phyloP scores from a whole-genome alignment of 495 filamentous ascomycete species.

The Penicillium riverlandense region DNA sequence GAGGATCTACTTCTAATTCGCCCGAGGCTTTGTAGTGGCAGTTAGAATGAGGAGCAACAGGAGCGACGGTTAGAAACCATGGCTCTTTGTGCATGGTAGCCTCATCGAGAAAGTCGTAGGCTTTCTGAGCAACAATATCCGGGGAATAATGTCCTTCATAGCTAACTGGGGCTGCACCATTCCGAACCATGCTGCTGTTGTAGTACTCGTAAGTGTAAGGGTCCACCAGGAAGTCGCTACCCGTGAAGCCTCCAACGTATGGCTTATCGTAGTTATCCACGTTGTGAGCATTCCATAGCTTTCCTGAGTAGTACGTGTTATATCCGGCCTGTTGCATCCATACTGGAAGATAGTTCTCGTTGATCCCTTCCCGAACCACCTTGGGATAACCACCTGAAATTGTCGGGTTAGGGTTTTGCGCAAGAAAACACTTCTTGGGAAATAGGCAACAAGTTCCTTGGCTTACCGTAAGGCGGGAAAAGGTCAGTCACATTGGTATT shows the following conservation, averaged over 20 bases:
- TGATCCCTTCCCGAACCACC: conserved; percentile 50
- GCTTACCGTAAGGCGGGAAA: conserved; percentile 44
- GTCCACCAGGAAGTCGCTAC: conserved; percentile 54
- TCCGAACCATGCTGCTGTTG: conserved; percentile 51
- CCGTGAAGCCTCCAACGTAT: conserved; percentile 41
- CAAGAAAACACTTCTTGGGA: no score
- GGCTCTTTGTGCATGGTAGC: conserved; percentile 34
- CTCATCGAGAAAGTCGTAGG: conserved; percentile 45
- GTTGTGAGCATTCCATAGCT: conserved; percentile 54
- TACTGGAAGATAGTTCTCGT: conserved; percentile 53
- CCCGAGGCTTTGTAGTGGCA: conserved; percentile 31
- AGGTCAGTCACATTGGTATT: conserved; percentile 64
- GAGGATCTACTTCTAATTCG: conserved; percentile 3
- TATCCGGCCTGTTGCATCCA: conserved; percentile 60
- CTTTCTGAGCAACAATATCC: conserved; percentile 49
- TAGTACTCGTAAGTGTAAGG: conserved; percentile 58
- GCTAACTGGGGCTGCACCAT: conserved; percentile 40
- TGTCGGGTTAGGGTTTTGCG: no score
- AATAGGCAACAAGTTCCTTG: no score
- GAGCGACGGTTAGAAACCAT: conserved; percentile 54
- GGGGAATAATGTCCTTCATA: conserved; percentile 44
- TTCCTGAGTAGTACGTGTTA: conserved; percentile 60
- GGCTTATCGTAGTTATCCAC: conserved; percentile 47
- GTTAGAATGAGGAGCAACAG: conserved; percentile 45
- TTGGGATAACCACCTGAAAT: conserved; percentile 58